These are phyloP conservation scores for Cadophora sp. DNA, from an alignment of 2,329 filamentous ascomycete genomes.

Conservation along the genomic window DNA sequence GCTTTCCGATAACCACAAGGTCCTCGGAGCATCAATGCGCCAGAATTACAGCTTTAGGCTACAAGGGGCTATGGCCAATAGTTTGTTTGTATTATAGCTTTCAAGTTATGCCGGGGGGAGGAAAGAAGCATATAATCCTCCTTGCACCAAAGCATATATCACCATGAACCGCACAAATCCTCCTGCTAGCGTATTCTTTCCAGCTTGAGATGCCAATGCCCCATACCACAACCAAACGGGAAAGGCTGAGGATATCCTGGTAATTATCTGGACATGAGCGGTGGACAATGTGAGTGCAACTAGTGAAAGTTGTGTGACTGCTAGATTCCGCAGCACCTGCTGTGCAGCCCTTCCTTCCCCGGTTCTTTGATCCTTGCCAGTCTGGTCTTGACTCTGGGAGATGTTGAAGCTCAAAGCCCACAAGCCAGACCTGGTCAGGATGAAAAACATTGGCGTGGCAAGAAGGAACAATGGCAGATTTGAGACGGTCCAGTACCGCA, in stretches of 20 bases:
- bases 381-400: neutral
- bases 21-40: neutral
- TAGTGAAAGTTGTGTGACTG: slow-evolving; percentile 75
- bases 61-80: neutral
- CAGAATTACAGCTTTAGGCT: neutral
- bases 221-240: slow-evolving; percentile 89
- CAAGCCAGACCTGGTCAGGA: slow-evolving; percentile 69
- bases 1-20: no score
- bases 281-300: slow-evolving; percentile 74
- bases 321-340: slow-evolving; percentile 55
- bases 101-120: slow-evolving; percentile 77
- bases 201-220: slow-evolving; percentile 49
- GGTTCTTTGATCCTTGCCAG: neutral
- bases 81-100: neutral
- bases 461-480: slow-evolving; percentile 90
- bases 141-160: slow-evolving; percentile 85
- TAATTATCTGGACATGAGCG: slow-evolving; percentile 95
- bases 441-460: slow-evolving; percentile 75
- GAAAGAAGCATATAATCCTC: slow-evolving; percentile 84
- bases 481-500: slow-evolving; percentile 87
- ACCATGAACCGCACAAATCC: slow-evolving; percentile 64
- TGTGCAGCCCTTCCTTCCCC: neutral
- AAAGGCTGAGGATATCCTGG: slow-evolving; percentile 85
- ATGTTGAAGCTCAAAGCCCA: slow-evolving; percentile 46
- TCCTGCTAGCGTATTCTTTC: slow-evolving; percentile 18